Evolutionary conservation across 2,329 filamentous ascomycete genomes (phyloP).

Genomic region (Penicillium concentricum): DNA sequence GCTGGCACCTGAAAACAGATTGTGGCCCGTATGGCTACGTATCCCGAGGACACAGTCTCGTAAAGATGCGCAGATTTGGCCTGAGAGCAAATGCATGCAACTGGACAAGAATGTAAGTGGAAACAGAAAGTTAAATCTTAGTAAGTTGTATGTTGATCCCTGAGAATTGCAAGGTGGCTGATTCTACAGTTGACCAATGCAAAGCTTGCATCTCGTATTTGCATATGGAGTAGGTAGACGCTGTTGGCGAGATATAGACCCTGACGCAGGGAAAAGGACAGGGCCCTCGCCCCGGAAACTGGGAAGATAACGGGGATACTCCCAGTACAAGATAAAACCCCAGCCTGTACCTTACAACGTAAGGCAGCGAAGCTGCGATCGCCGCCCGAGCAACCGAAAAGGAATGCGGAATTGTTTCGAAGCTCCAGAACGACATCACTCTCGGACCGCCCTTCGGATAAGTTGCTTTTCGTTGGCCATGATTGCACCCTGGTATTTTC

Average conservation of each 20-base stretch:
- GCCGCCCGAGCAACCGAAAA: slow-evolving; percentile 1
- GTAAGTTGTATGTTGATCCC: slow-evolving; percentile 6
- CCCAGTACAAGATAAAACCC: not conserved
- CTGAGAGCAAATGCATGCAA: not conserved
- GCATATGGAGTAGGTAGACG: slow-evolving; percentile 8
- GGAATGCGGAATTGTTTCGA: not conserved
- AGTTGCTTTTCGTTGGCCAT: not conserved
- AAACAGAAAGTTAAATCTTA: slow-evolving; percentile 1
- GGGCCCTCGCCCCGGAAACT: not conserved
- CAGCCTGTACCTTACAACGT: not conserved
- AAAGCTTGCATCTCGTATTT: slow-evolving; percentile 8
- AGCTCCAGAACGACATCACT: not conserved
- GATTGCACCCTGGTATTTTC: slow-evolving; percentile 3
- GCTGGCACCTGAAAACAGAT: slow-evolving; percentile 1
- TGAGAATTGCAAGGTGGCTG: not conserved
- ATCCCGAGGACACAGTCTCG: not conserved
- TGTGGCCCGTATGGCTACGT: not conserved
- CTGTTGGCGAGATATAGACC: slow-evolving; percentile 8
- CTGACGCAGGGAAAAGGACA: not conserved
- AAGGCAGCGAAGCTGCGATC: not conserved
- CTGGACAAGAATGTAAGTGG: slow-evolving; percentile 1
- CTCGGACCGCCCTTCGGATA: not conserved
- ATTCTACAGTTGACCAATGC: slow-evolving; percentile 8
- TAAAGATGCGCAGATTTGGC: slow-evolving; percentile 1
- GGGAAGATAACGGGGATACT: not conserved